Base-by-base conservation (phyloP, 2,329 filamentous ascomycete genomes). In the Orbilia blumenaviensis region DNA sequence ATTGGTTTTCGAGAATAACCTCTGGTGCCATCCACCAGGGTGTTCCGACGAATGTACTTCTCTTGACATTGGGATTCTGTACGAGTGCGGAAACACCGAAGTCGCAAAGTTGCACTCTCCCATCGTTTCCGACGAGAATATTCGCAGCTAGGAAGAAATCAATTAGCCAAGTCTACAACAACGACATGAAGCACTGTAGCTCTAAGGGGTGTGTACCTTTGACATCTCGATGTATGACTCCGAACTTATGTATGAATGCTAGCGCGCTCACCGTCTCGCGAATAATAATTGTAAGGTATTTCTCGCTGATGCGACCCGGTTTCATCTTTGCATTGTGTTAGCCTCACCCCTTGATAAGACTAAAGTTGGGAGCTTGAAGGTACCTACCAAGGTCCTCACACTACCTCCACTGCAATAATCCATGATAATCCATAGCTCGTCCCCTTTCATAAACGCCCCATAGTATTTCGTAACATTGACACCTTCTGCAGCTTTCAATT, bases 1-100 rank as follows among this genome's bases (percentile, higher is more conserved):
- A 85, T 36, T 69, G 52, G 2, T 87, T 85, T 38, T 87, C 85
- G 69, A 90, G 88, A 79, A 91, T 90, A 10, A 94, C 85, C 80
- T 95, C 92, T 0, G 91, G 91, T 0, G 92, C 91, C 92, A 95
- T 94, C 91, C 92, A 95, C 82, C 94, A 89, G 2, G 90, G 90
- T 0, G 92, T 95, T 21, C 92, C 92, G 67, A 94, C 91, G 56
- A 94, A 90, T 0, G 92, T 94, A 2, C 90, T 90, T 63, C 92
- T 86, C 83, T 95, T 95, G 80, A 91, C 89, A 66, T 89, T 87
- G 78, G 91, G 90, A 44, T 87, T 90, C 81, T 94, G 91, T 68
- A 94, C 88, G 52, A 92, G 88, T 48, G 91, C 91, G 29, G 92
- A 91, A 54, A 95, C 91, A 78, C 92, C 92, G 82, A 95, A 95